Percentiles rank a stretch among this genome's conserved stretches.
phyloP scores from a whole-genome alignment of 768 basidiomycete genomes.

The Trametes coccinea region DNA sequence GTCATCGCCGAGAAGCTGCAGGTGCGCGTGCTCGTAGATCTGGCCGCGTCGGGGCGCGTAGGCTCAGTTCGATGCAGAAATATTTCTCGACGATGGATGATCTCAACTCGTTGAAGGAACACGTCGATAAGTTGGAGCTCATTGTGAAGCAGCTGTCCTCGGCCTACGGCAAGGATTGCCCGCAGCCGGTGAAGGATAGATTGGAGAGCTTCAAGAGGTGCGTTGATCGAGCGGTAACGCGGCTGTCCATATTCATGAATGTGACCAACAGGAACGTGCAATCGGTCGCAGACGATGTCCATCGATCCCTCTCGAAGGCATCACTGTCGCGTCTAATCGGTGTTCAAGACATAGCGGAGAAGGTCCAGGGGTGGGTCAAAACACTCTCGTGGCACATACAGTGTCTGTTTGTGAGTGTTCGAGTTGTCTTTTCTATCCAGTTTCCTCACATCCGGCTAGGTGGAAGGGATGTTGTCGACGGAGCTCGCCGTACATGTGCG shows the following conservation, averaged over 20 bases:
- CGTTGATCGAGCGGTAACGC: neutral
- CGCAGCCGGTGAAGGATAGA: neutral
- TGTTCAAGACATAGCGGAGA: neutral
- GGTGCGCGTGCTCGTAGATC: too few species aligned
- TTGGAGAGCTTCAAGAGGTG: neutral
- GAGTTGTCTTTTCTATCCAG: too few species aligned
- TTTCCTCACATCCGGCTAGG: neutral
- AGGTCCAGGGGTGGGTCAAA: neutral
- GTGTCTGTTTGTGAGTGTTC: neutral
- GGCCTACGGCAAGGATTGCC: too few species aligned
- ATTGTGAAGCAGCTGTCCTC: too few species aligned
- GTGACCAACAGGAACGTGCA: neutral
- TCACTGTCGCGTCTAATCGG: neutral
- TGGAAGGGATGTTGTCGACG: neutral
- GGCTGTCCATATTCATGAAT: neutral
- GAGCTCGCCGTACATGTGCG: neutral
- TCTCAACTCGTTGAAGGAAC: too few species aligned
- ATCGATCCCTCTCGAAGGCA: neutral
- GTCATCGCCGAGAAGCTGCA: too few species aligned
- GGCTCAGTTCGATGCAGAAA: too few species aligned
- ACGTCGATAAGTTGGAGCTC: too few species aligned
- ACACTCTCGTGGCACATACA: neutral
- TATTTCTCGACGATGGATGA: too few species aligned
- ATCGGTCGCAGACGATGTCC: neutral
- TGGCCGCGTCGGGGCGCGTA: too few species aligned